Percentiles rank a stretch among this genome's conserved stretches.
Evolutionary conservation across 2,329 filamentous ascomycete genomes (phyloP).

Genomic region (Alternaria sp.): DNA sequence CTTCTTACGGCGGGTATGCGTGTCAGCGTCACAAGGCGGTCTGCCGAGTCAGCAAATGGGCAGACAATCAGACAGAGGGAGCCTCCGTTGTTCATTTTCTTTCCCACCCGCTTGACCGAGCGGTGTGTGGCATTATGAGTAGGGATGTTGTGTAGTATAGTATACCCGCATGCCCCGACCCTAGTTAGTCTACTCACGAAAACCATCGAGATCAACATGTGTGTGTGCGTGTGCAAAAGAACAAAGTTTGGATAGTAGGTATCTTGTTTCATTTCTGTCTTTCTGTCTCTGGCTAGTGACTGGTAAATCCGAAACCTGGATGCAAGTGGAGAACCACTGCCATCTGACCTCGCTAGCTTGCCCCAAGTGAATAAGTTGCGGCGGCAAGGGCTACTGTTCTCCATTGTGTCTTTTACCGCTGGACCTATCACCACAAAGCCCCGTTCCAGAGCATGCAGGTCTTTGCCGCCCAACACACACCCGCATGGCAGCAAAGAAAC

Average conservation of each 20-base stretch:
- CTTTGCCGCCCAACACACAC: slow-evolving; percentile 16
- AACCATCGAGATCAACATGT: slow-evolving; percentile 1
- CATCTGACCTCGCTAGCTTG: slow-evolving; percentile 9
- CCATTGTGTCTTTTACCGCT: slow-evolving; percentile 3
- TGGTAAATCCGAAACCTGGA: not conserved
- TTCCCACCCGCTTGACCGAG: slow-evolving; percentile 1
- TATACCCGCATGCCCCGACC: slow-evolving; percentile 2
- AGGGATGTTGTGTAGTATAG: slow-evolving; percentile 13
- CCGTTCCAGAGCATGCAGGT: slow-evolving; percentile 9
- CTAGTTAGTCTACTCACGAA: not conserved
- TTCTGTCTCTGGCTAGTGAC: slow-evolving; percentile 5
- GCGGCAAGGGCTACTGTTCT: slow-evolving; percentile 7
- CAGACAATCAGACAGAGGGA: not conserved
- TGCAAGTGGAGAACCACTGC: slow-evolving; percentile 6
- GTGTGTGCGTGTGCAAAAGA: not conserved
- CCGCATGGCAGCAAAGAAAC: not conserved
- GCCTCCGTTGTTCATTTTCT: not conserved
- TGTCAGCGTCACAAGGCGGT: slow-evolving; percentile 8
- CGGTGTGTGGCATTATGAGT: slow-evolving; percentile 11
- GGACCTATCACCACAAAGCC: slow-evolving; percentile 5
- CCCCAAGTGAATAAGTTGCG: not conserved
- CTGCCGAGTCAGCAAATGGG: slow-evolving; percentile 3
- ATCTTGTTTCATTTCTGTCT: slow-evolving; percentile 8
- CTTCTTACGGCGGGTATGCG: slow-evolving; percentile 6
- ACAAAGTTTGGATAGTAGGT: slow-evolving; percentile 5